These are phyloP conservation scores for Populus tomentosa DNA, from an alignment of 441 rosid genomes.

Conservation along the genomic window DNA sequence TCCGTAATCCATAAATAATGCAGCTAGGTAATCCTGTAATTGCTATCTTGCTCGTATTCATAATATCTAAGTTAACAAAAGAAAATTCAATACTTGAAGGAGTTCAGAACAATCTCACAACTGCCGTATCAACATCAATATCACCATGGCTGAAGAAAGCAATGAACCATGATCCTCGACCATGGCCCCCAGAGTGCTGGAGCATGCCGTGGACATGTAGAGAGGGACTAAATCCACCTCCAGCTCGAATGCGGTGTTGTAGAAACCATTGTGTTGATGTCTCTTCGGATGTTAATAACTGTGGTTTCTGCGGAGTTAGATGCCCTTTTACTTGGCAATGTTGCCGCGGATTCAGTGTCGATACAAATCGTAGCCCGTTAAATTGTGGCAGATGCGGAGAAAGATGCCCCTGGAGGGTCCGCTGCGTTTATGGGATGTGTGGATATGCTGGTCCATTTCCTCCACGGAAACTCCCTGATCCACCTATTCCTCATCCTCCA, in stretches of 20 bases:
- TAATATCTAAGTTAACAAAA: too few species aligned
- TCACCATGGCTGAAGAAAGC: too few species aligned
- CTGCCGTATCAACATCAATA: too few species aligned
- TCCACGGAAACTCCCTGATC: background rate
- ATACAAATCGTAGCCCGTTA: slow-evolving; percentile 25
- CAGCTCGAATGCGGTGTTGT: slow-evolving; percentile 39
- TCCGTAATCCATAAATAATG: too few species aligned
- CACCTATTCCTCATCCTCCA: background rate
- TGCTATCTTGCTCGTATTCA: too few species aligned
- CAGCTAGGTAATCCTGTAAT: too few species aligned
- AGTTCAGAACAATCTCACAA: too few species aligned
- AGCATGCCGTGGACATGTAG: slow-evolving; percentile 39
- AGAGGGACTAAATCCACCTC: slow-evolving; percentile 21
- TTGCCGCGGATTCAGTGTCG: slow-evolving; percentile 38
- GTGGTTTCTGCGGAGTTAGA: slow-evolving; percentile 37
- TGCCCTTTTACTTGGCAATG: slow-evolving; percentile 51
- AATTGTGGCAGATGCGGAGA: slow-evolving; percentile 50
- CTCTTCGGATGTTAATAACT: slow-evolving; percentile 34
- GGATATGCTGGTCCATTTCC: slow-evolving; percentile 40
- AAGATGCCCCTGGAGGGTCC: slow-evolving; percentile 36
- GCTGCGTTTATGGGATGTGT: slow-evolving; percentile 48
- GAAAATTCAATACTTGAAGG: too few species aligned
- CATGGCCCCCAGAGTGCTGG: slow-evolving; percentile 29
- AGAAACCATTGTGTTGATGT: slow-evolving; percentile 44
- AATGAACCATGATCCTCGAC: too few species aligned